These are phyloP conservation scores for Psilocybe cubensis DNA, from an alignment of 768 basidiomycete species.

Conservation along the genomic window DNA sequence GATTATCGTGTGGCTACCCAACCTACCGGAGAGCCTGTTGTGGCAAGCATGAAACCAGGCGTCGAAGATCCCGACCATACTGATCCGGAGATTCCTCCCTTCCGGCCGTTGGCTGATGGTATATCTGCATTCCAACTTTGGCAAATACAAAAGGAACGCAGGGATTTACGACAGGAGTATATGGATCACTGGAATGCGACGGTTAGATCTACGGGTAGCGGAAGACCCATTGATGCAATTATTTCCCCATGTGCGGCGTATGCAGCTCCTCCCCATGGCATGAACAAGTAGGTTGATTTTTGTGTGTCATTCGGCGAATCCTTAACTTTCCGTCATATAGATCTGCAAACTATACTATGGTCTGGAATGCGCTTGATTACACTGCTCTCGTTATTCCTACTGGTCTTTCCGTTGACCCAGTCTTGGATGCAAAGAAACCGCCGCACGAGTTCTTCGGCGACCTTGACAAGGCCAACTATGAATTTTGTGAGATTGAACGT, in stretches of 20 bases:
- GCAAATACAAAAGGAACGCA: constrained; percentile 61
- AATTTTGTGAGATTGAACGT: neutral
- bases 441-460: constrained; percentile 50
- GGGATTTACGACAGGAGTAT: constrained; percentile 56
- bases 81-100: constrained; percentile 13
- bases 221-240: constrained; percentile 77
- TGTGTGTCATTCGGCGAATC: neutral
- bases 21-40: constrained; percentile 55
- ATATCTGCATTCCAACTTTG: constrained; percentile 65
- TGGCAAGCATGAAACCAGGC: constrained; percentile 48
- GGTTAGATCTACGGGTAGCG: constrained; percentile 56
- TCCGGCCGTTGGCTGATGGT: constrained; percentile 28
- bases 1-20: constrained; percentile 45
- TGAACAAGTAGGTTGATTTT: constrained; percentile 27
- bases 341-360: constrained; percentile 43
- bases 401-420: constrained; percentile 62
- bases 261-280: constrained; percentile 66
- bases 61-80: constrained; percentile 17
- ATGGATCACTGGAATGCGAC: constrained; percentile 68
- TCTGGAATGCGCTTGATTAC: constrained; percentile 75
- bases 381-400: constrained; percentile 59
- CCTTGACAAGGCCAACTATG: constrained; percentile 50
- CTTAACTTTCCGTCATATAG: neutral
- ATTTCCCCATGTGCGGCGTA: constrained; percentile 66
- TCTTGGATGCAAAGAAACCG: constrained; percentile 50